Conservation (phyloP, 257 asterid genomes). For the Gynochthodes officinalis region DNA sequence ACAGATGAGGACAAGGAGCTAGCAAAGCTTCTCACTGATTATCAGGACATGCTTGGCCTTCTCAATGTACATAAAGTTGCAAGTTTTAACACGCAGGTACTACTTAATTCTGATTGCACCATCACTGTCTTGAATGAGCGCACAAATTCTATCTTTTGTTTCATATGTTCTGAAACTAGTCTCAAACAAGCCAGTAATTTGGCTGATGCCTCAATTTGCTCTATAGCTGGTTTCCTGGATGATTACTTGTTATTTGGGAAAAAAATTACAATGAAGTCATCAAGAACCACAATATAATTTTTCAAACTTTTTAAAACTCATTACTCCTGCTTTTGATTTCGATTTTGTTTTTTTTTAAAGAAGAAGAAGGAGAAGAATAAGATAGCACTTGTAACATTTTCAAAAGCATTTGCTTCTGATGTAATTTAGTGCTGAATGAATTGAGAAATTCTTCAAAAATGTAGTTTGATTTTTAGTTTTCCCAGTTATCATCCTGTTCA, state of each 20-base stretch:
- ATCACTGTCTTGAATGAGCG: not conserved
- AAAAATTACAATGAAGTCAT: not conserved
- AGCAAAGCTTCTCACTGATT: constrained; percentile 92
- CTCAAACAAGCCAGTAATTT: not conserved
- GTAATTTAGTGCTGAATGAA: not conserved
- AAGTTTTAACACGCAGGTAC: constrained; percentile 82
- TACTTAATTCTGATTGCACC: constrained; percentile 6
- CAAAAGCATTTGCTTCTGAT: not conserved
- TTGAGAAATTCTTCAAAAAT: not conserved
- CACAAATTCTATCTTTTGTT: not conserved
- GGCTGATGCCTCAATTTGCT: not conserved
- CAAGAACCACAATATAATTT: not conserved
- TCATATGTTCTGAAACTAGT: not conserved
- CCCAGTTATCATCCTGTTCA: not conserved
- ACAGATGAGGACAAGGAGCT: constrained; percentile 95
- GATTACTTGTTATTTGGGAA: not conserved
- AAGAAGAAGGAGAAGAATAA: not conserved
- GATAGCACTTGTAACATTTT: not conserved
- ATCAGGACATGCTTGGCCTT: constrained; percentile 95
- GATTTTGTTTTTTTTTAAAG: too few relatives aligned
- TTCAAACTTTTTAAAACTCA: not conserved
- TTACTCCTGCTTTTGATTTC: not conserved
- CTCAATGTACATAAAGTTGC: constrained; percentile 91
- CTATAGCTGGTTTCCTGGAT: not conserved
- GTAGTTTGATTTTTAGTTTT: too few relatives aligned